Conservation (phyloP, 2,329 filamentous ascomycete species). For the Aspergillus terreus region DNA sequence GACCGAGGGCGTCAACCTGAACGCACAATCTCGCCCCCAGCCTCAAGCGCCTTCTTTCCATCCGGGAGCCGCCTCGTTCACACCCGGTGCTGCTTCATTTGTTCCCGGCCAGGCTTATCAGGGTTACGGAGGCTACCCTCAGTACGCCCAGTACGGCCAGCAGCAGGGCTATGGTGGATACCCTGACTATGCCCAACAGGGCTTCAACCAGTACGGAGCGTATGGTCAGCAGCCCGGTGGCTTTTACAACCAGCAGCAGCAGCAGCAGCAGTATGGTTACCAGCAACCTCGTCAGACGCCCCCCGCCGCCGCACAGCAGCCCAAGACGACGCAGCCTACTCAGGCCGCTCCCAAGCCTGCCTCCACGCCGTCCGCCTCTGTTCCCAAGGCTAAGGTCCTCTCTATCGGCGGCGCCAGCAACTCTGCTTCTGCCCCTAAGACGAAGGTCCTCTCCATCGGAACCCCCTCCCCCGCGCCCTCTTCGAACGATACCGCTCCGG, state of each 20-base stretch:
- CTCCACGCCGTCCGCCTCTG: constrained; percentile 32
- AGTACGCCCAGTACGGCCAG: constrained; percentile 45
- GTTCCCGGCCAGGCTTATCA: constrained; percentile 68
- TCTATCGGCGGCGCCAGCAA: constrained; percentile 56
- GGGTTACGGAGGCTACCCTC: constrained; percentile 54
- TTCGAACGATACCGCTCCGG: constrained; percentile 40
- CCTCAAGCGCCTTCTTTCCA: constrained; percentile 57
- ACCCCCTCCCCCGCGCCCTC: constrained; percentile 37
- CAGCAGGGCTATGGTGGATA: constrained; percentile 53
- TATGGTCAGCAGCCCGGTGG: constrained; percentile 39
- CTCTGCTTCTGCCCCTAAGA: constrained; percentile 49
- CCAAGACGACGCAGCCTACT: constrained; percentile 40
- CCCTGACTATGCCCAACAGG: constrained; percentile 39
- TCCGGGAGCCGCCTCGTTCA: constrained; percentile 62
- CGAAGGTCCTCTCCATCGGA: constrained; percentile 77
- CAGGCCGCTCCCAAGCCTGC: constrained; percentile 50
- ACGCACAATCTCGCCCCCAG: constrained; percentile 48
- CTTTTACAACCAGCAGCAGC: constrained; percentile 45
- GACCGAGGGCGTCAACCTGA: constrained; percentile 71
- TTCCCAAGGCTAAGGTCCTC: constrained; percentile 58
- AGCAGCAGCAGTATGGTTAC: constrained; percentile 19
- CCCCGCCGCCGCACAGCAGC: constrained; percentile 37
- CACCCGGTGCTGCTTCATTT: constrained; percentile 66
- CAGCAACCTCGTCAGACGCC: constrained; percentile 43
- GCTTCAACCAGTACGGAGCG: constrained; percentile 42